phyloP scores from a whole-genome alignment of 495 filamentous ascomycete species.

The Talaromyces thailandensis region DNA sequence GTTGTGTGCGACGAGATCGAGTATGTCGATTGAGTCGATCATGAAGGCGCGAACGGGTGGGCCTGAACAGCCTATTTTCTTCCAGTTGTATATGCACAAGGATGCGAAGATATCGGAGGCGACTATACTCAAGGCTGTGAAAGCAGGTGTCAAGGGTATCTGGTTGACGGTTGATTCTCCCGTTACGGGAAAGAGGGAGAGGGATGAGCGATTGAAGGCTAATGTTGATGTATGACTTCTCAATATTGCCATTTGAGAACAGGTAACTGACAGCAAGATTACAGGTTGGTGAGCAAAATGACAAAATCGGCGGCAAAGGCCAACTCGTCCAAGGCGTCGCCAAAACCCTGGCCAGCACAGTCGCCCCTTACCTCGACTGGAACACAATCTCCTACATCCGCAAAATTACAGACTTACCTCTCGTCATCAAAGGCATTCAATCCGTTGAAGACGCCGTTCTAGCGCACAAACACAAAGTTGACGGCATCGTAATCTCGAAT shows the following conservation, averaged over 20 bases:
- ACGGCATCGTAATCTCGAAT: constrained; percentile 64
- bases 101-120: constrained; percentile 67
- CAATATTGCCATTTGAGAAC: background rate
- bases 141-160: constrained; percentile 65
- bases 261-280: constrained; percentile 23
- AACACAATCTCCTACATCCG: constrained; percentile 74
- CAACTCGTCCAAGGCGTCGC: constrained; percentile 71
- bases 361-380: constrained; percentile 73
- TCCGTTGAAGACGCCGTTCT: constrained; percentile 77
- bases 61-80: constrained; percentile 64
- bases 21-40: constrained; percentile 59
- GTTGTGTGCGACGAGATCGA: constrained; percentile 26
- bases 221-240: constrained; percentile 14
- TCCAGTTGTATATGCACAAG: constrained; percentile 85
- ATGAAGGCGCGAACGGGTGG: constrained; percentile 37
- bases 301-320: constrained; percentile 43
- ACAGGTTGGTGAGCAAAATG: constrained; percentile 9
- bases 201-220: constrained; percentile 56
- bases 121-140: constrained; percentile 68
- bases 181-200: constrained; percentile 51
- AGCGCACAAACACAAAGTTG: constrained; percentile 62
- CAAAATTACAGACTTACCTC: constrained; percentile 70
- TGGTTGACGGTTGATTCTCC: constrained; percentile 63
- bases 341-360: constrained; percentile 66
- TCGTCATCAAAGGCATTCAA: constrained; percentile 86